Conservation (phyloP, 768 basidiomycete species). For the Boletellus ananas region DNA sequence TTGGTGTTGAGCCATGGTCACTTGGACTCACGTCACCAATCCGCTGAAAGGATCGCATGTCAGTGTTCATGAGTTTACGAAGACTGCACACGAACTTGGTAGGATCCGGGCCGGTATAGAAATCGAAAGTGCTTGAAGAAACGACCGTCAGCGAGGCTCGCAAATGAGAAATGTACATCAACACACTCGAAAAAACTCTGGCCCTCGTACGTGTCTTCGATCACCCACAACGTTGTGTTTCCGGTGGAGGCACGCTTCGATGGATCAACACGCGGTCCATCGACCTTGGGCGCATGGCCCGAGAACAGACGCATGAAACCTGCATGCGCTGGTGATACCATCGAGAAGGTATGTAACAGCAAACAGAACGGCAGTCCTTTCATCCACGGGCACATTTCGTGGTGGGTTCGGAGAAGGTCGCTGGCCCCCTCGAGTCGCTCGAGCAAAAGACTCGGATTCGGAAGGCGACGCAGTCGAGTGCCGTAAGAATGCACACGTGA, state of each 20-base stretch:
- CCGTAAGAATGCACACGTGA: slow-evolving; percentile 20
- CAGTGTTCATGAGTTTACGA: slow-evolving; percentile 12
- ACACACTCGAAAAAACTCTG: slow-evolving; percentile 66
- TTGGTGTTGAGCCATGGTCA: background rate
- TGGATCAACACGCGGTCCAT: background rate
- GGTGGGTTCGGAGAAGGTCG: slow-evolving; percentile 6
- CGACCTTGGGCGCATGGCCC: background rate
- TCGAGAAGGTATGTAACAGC: slow-evolving; percentile 14
- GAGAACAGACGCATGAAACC: slow-evolving; percentile 6
- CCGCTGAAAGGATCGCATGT: slow-evolving; percentile 44
- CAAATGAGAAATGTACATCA: slow-evolving; percentile 8
- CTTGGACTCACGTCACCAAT: slow-evolving; percentile 56
- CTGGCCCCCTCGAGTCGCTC: background rate
- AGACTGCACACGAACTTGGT: slow-evolving; percentile 43
- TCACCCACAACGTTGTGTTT: slow-evolving; percentile 57
- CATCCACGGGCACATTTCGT: slow-evolving; percentile 11
- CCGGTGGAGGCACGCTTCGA: slow-evolving; percentile 15
- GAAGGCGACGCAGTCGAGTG: slow-evolving; percentile 14
- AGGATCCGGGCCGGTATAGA: slow-evolving; percentile 61
- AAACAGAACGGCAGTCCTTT: slow-evolving; percentile 8
- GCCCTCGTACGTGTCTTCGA: slow-evolving; percentile 64
- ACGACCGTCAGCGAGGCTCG: slow-evolving; percentile 5
- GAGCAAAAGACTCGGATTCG: background rate
- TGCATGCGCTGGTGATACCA: slow-evolving; percentile 13
- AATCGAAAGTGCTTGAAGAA: slow-evolving; percentile 47